phyloP scores from a whole-genome alignment of 2,329 filamentous ascomycete genomes.

The Penicillium concentricum region DNA sequence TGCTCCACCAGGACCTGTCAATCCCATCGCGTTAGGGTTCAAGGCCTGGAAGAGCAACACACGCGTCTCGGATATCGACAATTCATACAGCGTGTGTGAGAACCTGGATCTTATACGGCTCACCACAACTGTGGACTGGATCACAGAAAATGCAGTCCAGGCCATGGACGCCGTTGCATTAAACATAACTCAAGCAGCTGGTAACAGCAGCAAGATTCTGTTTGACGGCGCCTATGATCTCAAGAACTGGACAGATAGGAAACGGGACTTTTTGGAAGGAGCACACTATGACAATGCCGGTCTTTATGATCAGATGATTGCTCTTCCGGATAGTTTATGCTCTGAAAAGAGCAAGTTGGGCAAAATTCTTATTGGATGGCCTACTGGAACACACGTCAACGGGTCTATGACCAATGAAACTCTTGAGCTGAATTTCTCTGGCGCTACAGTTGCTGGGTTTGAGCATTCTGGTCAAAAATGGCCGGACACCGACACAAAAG shows the following conservation, averaged over 20 bases:
- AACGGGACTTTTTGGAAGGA: background rate
- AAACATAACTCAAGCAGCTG: conserved; percentile 1
- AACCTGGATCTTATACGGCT: conserved; percentile 3
- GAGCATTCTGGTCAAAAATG: background rate
- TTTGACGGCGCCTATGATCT: conserved; percentile 11
- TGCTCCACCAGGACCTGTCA: background rate
- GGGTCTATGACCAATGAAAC: conserved; percentile 12
- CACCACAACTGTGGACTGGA: background rate
- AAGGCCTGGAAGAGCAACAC: conserved; percentile 11
- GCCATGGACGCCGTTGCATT: conserved; percentile 10
- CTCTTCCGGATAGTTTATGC: conserved; percentile 2
- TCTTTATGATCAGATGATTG: background rate
- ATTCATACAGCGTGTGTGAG: conserved; percentile 8
- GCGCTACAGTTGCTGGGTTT: conserved; percentile 1
- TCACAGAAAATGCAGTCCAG: too few species aligned
- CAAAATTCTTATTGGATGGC: conserved; percentile 1
- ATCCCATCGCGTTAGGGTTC: conserved; percentile 7
- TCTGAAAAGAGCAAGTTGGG: background rate
- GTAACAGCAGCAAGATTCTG: background rate
- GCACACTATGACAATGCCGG: background rate
- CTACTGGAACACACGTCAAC: conserved; percentile 3
- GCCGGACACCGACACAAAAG: background rate
- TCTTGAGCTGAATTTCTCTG: conserved; percentile 3
- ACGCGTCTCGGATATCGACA: conserved; percentile 4
- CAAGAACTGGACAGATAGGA: conserved; percentile 2